phyloP scores from a whole-genome alignment of 139 green algal genomes.

The Tetradesmus lagerheimii region DNA sequence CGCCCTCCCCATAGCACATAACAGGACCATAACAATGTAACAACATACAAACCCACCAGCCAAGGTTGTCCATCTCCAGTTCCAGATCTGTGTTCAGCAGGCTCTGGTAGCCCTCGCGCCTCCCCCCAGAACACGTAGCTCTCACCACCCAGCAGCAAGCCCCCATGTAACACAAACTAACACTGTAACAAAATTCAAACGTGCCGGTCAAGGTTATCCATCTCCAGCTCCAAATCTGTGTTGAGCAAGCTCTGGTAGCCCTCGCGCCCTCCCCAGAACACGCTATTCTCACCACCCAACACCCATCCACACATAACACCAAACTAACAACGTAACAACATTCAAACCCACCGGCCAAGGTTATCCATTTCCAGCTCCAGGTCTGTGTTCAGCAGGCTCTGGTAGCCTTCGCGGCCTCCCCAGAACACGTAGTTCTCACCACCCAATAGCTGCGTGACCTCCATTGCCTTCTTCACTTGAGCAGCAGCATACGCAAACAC shows the following conservation, averaged over 20 bases:
- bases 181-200: slow-evolving; percentile 56
- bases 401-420: slow-evolving; percentile 84
- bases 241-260: slow-evolving; percentile 81
- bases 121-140: too few species aligned
- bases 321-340: background rate
- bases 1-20: slow-evolving; percentile 83
- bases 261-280: slow-evolving; percentile 81
- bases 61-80: slow-evolving; percentile 72
- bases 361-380: slow-evolving; percentile 76
- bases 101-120: slow-evolving; percentile 78
- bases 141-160: too few species aligned
- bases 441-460: slow-evolving; percentile 63
- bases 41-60: background rate
- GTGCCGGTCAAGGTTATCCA: slow-evolving; percentile 62
- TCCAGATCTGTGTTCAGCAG: slow-evolving; percentile 80
- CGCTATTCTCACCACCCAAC: too few species aligned
- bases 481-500: slow-evolving; percentile 53
- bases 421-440: slow-evolving; percentile 83
- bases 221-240: slow-evolving; percentile 74
- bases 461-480: slow-evolving; percentile 72
- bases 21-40: too few species aligned
- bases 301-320: slow-evolving; percentile 82
- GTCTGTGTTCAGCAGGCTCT: slow-evolving; percentile 82
- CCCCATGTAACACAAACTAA: too few species aligned
- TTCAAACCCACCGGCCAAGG: slow-evolving; percentile 42